phyloP scores from a whole-genome alignment of 106 monocot genomes.

The Dendrobium huoshanense region DNA sequence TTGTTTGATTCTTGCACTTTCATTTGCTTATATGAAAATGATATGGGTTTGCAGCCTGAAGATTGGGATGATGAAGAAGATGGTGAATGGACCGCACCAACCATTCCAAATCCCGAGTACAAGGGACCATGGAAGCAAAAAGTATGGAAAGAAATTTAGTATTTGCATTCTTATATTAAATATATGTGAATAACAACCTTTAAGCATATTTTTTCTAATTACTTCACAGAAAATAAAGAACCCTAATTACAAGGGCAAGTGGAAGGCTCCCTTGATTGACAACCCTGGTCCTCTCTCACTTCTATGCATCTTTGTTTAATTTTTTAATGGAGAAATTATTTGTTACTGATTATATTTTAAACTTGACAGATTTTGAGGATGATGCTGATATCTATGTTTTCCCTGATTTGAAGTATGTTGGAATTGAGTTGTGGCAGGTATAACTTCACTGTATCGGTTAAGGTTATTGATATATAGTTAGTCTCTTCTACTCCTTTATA shows the following conservation, averaged over 20 bases:
- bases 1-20: background rate
- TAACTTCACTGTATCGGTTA: constrained; percentile 6
- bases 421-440: constrained; percentile 61
- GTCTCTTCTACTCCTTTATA: background rate
- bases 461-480: background rate
- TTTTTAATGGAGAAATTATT: too few relatives aligned
- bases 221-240: constrained; percentile 60
- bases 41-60: constrained; percentile 37
- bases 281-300: constrained; percentile 47
- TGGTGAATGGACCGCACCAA: constrained; percentile 68
- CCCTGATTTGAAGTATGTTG: constrained; percentile 55
- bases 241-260: constrained; percentile 67
- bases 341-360: background rate
- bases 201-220: background rate
- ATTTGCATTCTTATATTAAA: background rate
- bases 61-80: constrained; percentile 84
- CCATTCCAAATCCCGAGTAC: constrained; percentile 34
- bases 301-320: background rate
- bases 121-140: constrained; percentile 69
- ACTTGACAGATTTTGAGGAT: constrained; percentile 54
- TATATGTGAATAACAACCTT: background rate
- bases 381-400: constrained; percentile 58
- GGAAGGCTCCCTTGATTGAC: constrained; percentile 76
- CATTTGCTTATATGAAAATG: background rate
- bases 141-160: constrained; percentile 5